Conservation (phyloP, 2,329 filamentous ascomycete genomes). For the Colletotrichum scovillei region DNA sequence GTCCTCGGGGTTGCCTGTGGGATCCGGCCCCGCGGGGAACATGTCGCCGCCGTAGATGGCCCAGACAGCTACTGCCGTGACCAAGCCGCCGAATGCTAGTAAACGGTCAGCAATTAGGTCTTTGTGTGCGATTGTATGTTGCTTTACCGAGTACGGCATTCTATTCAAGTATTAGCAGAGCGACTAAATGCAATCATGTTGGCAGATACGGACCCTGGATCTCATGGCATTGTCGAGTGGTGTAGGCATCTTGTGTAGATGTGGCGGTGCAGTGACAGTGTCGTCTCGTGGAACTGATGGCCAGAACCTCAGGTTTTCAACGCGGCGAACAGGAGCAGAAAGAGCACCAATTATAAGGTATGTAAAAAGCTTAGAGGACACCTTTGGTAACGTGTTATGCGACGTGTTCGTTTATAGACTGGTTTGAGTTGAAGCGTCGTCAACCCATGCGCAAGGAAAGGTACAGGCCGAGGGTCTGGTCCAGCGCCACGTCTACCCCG, state of each 20-base stretch:
- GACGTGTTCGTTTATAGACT: slow-evolving; percentile 20
- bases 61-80: slow-evolving; percentile 85
- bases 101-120: not conserved
- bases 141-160: slow-evolving; percentile 32
- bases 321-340: no score
- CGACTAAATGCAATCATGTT: slow-evolving; percentile 11
- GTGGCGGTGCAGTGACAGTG: slow-evolving; percentile 14
- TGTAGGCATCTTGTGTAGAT: slow-evolving; percentile 69
- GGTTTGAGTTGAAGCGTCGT: slow-evolving; percentile 20
- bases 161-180: slow-evolving; percentile 3
- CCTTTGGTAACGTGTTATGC: not conserved
- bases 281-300: not conserved
- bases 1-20: slow-evolving; percentile 74
- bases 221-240: slow-evolving; percentile 75
- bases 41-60: slow-evolving; percentile 87
- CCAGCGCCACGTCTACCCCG: slow-evolving; percentile 7
- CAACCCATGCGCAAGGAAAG: slow-evolving; percentile 8
- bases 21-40: slow-evolving; percentile 80
- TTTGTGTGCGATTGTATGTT: no score
- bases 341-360: no score
- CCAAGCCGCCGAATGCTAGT: slow-evolving; percentile 82
- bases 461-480: not conserved
- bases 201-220: slow-evolving; percentile 69
- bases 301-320: not conserved
- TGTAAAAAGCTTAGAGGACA: no score